Base-by-base conservation (phyloP, 352 stramenopile species). In the Ophiocytium majus region DNA sequence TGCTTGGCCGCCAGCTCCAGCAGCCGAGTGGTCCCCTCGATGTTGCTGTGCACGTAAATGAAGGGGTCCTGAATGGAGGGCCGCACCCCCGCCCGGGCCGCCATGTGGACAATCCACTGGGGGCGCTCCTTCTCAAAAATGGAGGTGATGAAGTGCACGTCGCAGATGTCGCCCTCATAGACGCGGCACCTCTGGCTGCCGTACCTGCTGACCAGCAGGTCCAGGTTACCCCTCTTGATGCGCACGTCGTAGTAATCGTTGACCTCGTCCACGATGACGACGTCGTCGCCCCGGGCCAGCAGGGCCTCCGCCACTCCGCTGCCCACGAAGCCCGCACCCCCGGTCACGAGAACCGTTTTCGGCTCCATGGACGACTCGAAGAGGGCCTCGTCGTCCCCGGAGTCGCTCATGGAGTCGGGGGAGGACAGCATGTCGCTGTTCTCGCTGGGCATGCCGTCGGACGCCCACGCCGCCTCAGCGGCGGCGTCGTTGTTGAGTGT, bases 171-270 rank as follows among this genome's bases (percentile, higher is more conserved):
- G 28, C 95, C 96, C 35, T 95, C 91, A 89, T 94, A 94, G 37
- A 98, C 91, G 0, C 81, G 85, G 35, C 97, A 92, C 80, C 92
- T 91, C 36, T 92, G 89, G 9, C 82, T 79, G 32, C 89, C 86
- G 76, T 75, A 90, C 80, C 79, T 90, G 35, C 14, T 88, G 76
- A 90, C 87, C 17, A 98, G 92, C 71, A 92, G 91, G 81, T 93
- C 90, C 0, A 99, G 90, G 90, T 99, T 99, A 79, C 89, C 91
- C 85, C 98, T 92, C 92, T 99, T 99, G 85, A 98, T 94, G 79
- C 90, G 86, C n/a, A 98, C 93, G 89, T 99, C 95, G 90, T 99
- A 99, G 90, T 99, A 99, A 88, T 99, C 95, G 89, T 99, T 99
- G 79, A 99, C 91, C 91, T 99, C 96, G 88, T 99, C 97, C 32